Base-by-base conservation (phyloP, 805 yeast genomes). In the Schwanniomyces pseudopolymorphus region DNA sequence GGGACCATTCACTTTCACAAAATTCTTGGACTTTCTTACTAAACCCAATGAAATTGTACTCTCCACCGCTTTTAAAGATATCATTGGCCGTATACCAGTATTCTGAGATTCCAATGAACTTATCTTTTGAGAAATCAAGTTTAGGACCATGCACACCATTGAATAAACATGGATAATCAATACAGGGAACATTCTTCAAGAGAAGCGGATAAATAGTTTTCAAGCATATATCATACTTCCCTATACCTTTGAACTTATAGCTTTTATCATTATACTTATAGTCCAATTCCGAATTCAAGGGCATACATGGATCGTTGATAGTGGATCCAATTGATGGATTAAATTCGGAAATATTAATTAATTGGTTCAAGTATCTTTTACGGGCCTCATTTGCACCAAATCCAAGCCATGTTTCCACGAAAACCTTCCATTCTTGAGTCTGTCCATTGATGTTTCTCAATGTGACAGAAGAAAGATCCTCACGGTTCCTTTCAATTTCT, bases 81-180 rank as follows among this genome's bases (percentile, higher is more conserved):
- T 92, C 98, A 58, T 90, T 87, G 3, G 97, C 91, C 0, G 97
- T 89, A 62, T 94, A 92, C 97, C 98, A 94, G 69, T 89, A 94
- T 66, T 94, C 99, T 6, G 96, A 88, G 19, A 92, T 85, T 0
- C 99, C 99, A 24, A 94, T 86, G 66, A 94, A 91, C 57, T 82
- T 86, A 57, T 89, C 96, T 41, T 75, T 75, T 11, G 77, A 75
- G 59, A 89, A 89, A 67, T 91, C 89, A 50, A 94, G 81, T 25
- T 77, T 79, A 4, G 99, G 99, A 0, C 90, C 96, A 69, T 92
- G 97, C 13, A 89, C 89, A 26, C 98, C 99, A 65, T 91, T 90
- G 63, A 94, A 94, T 26, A 92, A 69, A 65, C 99, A 94, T 1
- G 97, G 98, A 31, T 81, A 84, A 48, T 89, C 96, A 20, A 70